Base-by-base conservation (phyloP, 768 basidiomycete species). In the Calocera cornea region DNA sequence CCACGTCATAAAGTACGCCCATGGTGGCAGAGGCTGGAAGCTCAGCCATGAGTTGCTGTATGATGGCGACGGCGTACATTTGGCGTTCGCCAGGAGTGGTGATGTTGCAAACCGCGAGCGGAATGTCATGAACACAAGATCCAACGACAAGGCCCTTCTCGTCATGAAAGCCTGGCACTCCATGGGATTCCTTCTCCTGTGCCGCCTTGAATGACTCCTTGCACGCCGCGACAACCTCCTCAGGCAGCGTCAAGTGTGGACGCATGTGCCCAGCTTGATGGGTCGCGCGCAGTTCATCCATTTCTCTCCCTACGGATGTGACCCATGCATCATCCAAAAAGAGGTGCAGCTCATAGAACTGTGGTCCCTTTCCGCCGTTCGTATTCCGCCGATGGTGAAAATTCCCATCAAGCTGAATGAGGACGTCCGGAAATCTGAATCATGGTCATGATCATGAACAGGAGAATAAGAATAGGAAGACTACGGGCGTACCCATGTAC, bases 1-100 rank as follows among this genome's bases (percentile, higher is more conserved):
- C 0, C 76, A 80, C 69, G 67, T 73, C 14, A 78, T 75, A 14
- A 76, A 80, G 66, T 71, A 73, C 33, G 68, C 75, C 1, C 74
- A 79, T 47, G 77, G 77, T 65, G 71, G 69, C 0, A 67, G 74
- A 22, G 74, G 54, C 17, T 3, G 69, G 69, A 12, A 69, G 63
- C 19, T 69, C 41, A 2, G 44, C 41, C 22, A 64, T 29, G 54
- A 69, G 33, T 14, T 10, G n/a, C 10, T 31, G 22, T 1, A 67
- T 10, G n/a, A 69, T 22, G 1, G 69, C 66, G 24, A 69, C 14
- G 17, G 64, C 69, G 40, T 69, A 68, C 63, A 34, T 50, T 34
- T 69, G 69, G 7, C 41, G 36, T 65, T 69, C 69, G 1, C 69
- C 69, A 31, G 67, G 24, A 5, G 60, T 50, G 19, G 41, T 49